A percentile compares a stretch with the other conserved stretches of the same genome.
Conservation (phyloP, 1,284 basidiomycete species). For the Macrocybe sp. region DNA sequence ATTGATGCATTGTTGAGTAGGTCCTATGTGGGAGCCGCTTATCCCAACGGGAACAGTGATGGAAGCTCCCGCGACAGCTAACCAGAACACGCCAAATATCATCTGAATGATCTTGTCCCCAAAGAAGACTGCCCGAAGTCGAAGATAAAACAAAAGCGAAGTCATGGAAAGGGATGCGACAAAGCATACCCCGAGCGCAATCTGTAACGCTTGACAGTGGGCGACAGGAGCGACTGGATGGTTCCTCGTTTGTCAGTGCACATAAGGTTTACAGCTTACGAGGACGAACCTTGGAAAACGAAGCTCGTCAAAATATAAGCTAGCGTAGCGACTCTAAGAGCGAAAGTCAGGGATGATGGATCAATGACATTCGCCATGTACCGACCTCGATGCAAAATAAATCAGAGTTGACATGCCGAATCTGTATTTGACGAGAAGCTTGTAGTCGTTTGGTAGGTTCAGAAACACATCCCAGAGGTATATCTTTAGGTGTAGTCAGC, state of each 20-base stretch:
- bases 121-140: constrained; percentile 27
- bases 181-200: constrained; percentile 10
- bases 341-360: too few species aligned
- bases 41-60: constrained; percentile 9
- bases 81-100: constrained; percentile 27
- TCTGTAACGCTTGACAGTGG: constrained; percentile 10
- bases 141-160: constrained; percentile 30
- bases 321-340: not conserved
- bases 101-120: constrained; percentile 16
- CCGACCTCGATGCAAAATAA: constrained; percentile 11
- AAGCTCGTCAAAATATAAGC: not conserved
- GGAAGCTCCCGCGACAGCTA: constrained; percentile 20
- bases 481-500: constrained; percentile 6
- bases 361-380: too few species aligned
- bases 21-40: constrained; percentile 9
- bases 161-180: constrained; percentile 22
- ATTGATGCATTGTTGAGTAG: constrained; percentile 10
- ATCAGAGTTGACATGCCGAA: constrained; percentile 8
- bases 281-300: not conserved
- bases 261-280: not conserved
- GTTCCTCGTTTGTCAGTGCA: not conserved
- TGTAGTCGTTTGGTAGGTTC: constrained; percentile 6
- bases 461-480: constrained; percentile 12
- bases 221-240: constrained; percentile 12
- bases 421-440: constrained; percentile 7